Evolutionary conservation across 495 filamentous ascomycete genomes (phyloP).

Genomic region (Oidiodendron maius): DNA sequence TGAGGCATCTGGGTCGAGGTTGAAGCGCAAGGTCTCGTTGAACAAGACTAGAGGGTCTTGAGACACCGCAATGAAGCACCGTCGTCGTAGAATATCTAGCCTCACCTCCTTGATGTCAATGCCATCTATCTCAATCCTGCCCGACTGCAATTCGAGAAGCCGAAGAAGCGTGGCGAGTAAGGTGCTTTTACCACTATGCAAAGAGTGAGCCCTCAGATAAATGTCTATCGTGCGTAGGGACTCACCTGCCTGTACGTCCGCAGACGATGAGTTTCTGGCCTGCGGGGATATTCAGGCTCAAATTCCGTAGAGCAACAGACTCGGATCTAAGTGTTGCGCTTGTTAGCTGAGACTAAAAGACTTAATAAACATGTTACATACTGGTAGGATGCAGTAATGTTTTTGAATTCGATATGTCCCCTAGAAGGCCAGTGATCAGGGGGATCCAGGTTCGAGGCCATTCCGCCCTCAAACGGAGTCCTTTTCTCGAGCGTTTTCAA

Average conservation of each 20-base stretch:
- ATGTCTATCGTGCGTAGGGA: constrained; percentile 16
- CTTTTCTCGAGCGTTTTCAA: constrained; percentile 20
- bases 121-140: constrained; percentile 22
- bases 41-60: constrained; percentile 59
- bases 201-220: background rate
- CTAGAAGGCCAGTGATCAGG: constrained; percentile 25
- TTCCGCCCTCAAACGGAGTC: background rate
- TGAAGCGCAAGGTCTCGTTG: constrained; percentile 46
- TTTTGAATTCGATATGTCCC: constrained; percentile 41
- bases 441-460: background rate
- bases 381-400: constrained; percentile 34
- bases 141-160: constrained; percentile 23
- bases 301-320: constrained; percentile 19
- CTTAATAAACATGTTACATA: background rate
- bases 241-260: constrained; percentile 12
- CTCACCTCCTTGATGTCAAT: constrained; percentile 16
- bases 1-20: constrained; percentile 37
- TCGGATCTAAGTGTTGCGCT: constrained; percentile 16
- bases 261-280: constrained; percentile 15
- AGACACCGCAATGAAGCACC: constrained; percentile 40
- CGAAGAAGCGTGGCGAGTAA: constrained; percentile 28
- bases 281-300: constrained; percentile 25
- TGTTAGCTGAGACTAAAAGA: background rate
- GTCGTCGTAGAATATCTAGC: constrained; percentile 8
- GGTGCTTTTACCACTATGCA: constrained; percentile 25